Conservation (phyloP, 441 rosid species). For the Aleurites moluccanus region DNA sequence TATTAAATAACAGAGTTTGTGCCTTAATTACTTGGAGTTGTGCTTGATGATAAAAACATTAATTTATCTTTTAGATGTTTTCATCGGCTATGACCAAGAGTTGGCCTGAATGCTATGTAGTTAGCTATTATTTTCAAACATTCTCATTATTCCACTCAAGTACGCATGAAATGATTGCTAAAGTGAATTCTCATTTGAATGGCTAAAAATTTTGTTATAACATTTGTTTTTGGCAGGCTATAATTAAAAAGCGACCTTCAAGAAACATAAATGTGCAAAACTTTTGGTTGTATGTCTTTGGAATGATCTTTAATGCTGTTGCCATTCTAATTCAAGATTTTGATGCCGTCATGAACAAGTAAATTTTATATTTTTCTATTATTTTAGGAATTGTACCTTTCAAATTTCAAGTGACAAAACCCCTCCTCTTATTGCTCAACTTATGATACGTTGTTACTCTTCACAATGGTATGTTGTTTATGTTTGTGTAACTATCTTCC, state of each 20-base stretch:
- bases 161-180: constrained; percentile 7
- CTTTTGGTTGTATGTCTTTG: constrained; percentile 91
- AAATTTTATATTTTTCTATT: constrained; percentile 30
- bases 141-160: constrained; percentile 6
- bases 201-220: not conserved
- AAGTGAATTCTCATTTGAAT: constrained; percentile 4
- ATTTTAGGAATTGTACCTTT: not conserved
- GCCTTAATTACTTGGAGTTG: not conserved
- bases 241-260: constrained; percentile 85
- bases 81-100: not conserved
- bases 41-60: not conserved
- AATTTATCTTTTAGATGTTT: not conserved
- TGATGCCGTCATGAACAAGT: constrained; percentile 84
- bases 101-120: constrained; percentile 3
- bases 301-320: constrained; percentile 92
- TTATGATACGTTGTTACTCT: not conserved
- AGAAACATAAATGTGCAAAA: constrained; percentile 95
- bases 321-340: constrained; percentile 90
- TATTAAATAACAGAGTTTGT: constrained; percentile 14
- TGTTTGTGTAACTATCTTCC: constrained; percentile 23
- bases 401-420: too few relatives aligned
- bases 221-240: constrained; percentile 65
- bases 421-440: not conserved
- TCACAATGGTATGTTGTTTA: not conserved
- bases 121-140: constrained; percentile 6